These are phyloP conservation scores for Venturia effusa DNA, from an alignment of 2,329 filamentous ascomycete species.

Conservation along the genomic window DNA sequence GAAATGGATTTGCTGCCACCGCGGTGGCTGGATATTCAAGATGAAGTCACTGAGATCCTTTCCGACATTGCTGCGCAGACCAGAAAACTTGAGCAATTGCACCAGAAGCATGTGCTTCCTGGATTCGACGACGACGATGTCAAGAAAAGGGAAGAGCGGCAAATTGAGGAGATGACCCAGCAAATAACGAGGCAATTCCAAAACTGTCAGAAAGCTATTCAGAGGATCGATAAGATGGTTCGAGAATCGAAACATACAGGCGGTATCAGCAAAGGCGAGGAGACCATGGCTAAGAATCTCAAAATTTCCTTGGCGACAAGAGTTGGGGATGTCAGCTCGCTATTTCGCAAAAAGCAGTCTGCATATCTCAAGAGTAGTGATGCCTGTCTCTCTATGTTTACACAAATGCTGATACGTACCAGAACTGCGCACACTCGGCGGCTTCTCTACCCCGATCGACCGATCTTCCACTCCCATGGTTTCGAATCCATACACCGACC, in stretches of 20 bases:
- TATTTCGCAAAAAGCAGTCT: conserved; percentile 95
- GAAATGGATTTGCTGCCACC: conserved; percentile 97
- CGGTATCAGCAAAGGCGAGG: conserved; percentile 68
- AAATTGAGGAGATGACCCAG: conserved; percentile 86
- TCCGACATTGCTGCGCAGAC: conserved; percentile 72
- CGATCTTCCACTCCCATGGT: conserved; percentile 37
- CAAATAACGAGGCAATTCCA: conserved; percentile 84
- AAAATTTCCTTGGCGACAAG: conserved; percentile 80
- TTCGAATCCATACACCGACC: conserved; percentile 64
- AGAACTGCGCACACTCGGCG: conserved; percentile 36
- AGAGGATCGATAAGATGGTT: conserved; percentile 80
- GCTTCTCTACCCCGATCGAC: conserved; percentile 38
- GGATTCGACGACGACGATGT: conserved; percentile 93
- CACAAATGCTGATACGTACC: conserved; percentile 23
- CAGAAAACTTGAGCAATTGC: conserved; percentile 76
- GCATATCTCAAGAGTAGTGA: conserved; percentile 80
- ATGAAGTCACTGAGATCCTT: conserved; percentile 80
- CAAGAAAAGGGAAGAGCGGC: conserved; percentile 73
- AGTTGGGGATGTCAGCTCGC: conserved; percentile 84
- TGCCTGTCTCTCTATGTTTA: not conserved
- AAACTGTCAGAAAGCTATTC: conserved; percentile 78
- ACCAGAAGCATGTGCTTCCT: conserved; percentile 93
- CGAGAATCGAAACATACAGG: conserved; percentile 64
- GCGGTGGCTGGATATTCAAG: conserved; percentile 89
- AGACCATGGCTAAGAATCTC: conserved; percentile 92